These are phyloP conservation scores for Sphaerobolus stellatus DNA, from an alignment of 1,284 basidiomycete species.

Conservation along the genomic window DNA sequence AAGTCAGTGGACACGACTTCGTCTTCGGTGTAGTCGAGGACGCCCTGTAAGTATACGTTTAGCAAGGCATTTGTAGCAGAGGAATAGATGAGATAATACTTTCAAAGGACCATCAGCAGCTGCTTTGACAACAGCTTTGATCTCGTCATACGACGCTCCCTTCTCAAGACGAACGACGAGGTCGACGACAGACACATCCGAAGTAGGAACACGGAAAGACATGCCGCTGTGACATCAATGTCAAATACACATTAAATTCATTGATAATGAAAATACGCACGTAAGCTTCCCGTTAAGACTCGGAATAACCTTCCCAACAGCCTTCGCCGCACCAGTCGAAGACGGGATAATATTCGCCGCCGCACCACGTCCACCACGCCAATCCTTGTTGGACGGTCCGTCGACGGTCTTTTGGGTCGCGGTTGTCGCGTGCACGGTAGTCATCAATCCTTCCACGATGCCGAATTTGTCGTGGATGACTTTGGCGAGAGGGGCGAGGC, in stretches of 20 bases:
- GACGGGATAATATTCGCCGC: slow-evolving; percentile 99
- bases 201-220: slow-evolving; percentile 96
- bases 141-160: slow-evolving; percentile 82
- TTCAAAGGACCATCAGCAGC: slow-evolving; percentile 73
- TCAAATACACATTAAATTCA: slow-evolving; percentile 7
- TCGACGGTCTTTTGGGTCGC: slow-evolving; percentile 99
- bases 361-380: slow-evolving; percentile 96
- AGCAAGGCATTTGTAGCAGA: not conserved
- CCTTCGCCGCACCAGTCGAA: slow-evolving; percentile 98
- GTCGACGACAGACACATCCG: slow-evolving; percentile 98
- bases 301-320: slow-evolving; percentile 99
- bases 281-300: slow-evolving; percentile 96
- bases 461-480: slow-evolving; percentile 96
- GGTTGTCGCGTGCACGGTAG: slow-evolving; percentile 94
- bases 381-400: slow-evolving; percentile 92
- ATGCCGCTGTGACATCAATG: slow-evolving; percentile 64
- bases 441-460: slow-evolving; percentile 97
- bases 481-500: slow-evolving; percentile 97
- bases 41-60: slow-evolving; percentile 52
- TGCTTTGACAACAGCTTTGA: slow-evolving; percentile 86
- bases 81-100: slow-evolving; percentile 11
- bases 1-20: slow-evolving; percentile 95
- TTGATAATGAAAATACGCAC: slow-evolving; percentile 39
- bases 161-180: slow-evolving; percentile 94
- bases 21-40: slow-evolving; percentile 96